Evolutionary conservation across 2,329 filamentous ascomycete species (phyloP), one percentile per base, ranked within the genome.

Genomic region (Trichoderma guizhouense): DNA sequence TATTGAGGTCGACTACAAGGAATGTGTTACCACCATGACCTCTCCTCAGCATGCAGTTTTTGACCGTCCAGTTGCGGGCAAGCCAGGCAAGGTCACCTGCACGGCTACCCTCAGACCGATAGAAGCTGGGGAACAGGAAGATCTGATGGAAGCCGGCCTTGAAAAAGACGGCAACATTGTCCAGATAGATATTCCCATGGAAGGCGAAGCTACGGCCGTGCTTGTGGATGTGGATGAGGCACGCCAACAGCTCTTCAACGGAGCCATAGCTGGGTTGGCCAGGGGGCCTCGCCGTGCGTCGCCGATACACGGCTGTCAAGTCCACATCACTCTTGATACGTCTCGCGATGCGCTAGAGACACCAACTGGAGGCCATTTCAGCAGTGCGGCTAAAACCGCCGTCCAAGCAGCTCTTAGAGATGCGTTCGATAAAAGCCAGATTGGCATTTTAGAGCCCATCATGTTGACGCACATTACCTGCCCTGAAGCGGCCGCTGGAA

Each of bases 1-100:
- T 68, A 97, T 99, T 74, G 93, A 97, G 77, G 97, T 99, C 73
- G 94, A 97, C 75, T 99, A 98, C 82, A 92, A 97, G 69, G 96
- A 99, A 82, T 92, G 91, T 62, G 84, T 96, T 11, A 88, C 90
- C 0, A 83, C 84, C 3, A 77, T 86, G 0, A 91, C 90, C 0
- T 79, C 80, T 0, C 82, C 88, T 0, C 86, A 90, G 47, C 88
- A 87, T 28, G 87, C 88, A 67, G 83, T 90, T 5, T 94, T 94
- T 77, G 94, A 98, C 76, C 91, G 91, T 57, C 89, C 92, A 5
- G 89, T 98, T 24, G 93, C 92, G 7, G 93, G 94, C 58, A 95
- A 94, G 78, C 84, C 88, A 57, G 92, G 93, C 9, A 94, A 90
- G 79, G 95, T 93, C 4, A 89, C 89, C 2, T 97, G 94, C 78